Conservation (phyloP, 2,329 filamentous ascomycete genomes). For the Tolypocladium ovalisporum region DNA sequence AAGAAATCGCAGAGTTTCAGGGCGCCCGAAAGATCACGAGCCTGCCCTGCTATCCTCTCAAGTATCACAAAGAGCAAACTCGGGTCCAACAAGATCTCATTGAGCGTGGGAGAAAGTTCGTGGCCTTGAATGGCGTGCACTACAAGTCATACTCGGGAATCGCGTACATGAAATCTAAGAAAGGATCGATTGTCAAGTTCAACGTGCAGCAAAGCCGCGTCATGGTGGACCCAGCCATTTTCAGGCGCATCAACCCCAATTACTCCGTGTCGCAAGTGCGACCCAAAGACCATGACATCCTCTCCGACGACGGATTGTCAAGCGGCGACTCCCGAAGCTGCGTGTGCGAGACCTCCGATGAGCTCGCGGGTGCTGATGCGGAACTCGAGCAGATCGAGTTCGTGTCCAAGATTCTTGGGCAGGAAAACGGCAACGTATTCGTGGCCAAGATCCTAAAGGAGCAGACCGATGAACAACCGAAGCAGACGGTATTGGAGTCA, state of each 20-base stretch:
- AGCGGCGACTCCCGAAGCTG: conserved; percentile 24
- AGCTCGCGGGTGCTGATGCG: conserved; percentile 28
- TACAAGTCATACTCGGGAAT: conserved; percentile 77
- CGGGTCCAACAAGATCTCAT: conserved; percentile 56
- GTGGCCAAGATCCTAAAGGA: conserved; percentile 18
- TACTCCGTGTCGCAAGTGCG: conserved; percentile 68
- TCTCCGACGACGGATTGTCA: conserved; percentile 37
- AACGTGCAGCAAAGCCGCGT: conserved; percentile 78
- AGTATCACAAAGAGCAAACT: conserved; percentile 66
- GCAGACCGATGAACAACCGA: conserved; percentile 17
- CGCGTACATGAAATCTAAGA: conserved; percentile 76
- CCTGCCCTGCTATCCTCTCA: conserved; percentile 64
- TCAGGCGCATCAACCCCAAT: conserved; percentile 77
- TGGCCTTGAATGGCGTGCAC: conserved; percentile 68
- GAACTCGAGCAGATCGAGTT: conserved; percentile 29
- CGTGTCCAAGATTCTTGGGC: conserved; percentile 41
- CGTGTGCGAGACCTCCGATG: conserved; percentile 28
- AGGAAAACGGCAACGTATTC: conserved; percentile 26
- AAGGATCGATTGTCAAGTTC: conserved; percentile 52
- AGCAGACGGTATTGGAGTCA: conserved; percentile 43
- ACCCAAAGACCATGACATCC: conserved; percentile 55
- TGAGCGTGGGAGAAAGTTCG: conserved; percentile 76
- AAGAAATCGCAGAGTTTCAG: conserved; percentile 65
- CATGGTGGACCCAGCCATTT: conserved; percentile 78
- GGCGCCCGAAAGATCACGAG: conserved; percentile 75